These are phyloP conservation scores for Triglochin maritima DNA, from an alignment of 106 monocot species.

Conservation along the genomic window DNA sequence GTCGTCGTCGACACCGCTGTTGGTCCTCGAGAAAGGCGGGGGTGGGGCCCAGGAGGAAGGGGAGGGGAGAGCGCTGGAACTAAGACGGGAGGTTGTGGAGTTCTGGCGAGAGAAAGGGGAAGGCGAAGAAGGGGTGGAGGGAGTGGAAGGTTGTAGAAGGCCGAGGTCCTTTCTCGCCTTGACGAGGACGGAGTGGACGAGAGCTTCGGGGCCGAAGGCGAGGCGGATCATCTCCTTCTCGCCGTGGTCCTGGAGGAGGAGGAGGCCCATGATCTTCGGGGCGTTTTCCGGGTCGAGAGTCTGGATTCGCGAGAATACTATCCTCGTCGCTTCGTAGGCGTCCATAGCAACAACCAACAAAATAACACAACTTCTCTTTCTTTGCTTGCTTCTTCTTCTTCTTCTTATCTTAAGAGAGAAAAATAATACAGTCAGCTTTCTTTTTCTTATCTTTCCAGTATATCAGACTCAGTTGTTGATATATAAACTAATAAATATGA, in stretches of 20 bases:
- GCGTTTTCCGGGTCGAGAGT: conserved; percentile 76
- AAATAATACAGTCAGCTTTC: not conserved
- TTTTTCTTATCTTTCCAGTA: not conserved
- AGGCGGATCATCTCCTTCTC: conserved; percentile 99
- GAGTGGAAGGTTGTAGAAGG: conserved; percentile 26
- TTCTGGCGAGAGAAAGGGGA: conserved; percentile 34
- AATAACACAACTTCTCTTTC: not conserved
- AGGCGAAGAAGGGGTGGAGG: conserved; percentile 21
- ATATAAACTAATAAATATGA: not conserved
- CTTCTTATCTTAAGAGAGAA: not conserved
- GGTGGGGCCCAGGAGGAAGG: conserved; percentile 39
- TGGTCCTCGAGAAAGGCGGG: conserved; percentile 28
- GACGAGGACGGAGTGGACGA: conserved; percentile 65
- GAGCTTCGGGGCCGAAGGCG: conserved; percentile 86
- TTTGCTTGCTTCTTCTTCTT: too few relatives aligned
- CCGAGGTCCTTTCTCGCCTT: conserved; percentile 71
- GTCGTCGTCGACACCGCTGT: conserved; percentile 19
- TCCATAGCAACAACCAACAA: conserved; percentile 37
- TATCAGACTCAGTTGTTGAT: too few relatives aligned
- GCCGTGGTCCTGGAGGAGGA: conserved; percentile 83
- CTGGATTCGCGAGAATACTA: conserved; percentile 86
- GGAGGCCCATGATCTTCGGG: conserved; percentile 93
- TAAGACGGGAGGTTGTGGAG: conserved; percentile 14
- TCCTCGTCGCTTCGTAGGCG: conserved; percentile 83
- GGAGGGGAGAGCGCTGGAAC: conserved; percentile 23